phyloP scores from a whole-genome alignment of 2,329 filamentous ascomycete species.

The Penicillium paneum region DNA sequence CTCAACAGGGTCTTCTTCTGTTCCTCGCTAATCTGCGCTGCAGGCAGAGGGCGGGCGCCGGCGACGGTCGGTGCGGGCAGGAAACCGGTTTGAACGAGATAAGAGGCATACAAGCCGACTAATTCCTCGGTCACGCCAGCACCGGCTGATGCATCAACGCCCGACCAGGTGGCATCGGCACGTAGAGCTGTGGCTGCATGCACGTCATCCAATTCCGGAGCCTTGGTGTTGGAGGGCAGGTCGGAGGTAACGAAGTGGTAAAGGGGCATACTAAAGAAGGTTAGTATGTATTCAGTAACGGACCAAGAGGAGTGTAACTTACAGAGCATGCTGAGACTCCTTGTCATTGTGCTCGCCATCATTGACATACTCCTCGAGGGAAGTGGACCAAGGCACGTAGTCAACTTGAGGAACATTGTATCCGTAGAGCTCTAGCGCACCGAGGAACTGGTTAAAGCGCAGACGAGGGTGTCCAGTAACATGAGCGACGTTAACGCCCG shows the following conservation, averaged over 20 bases:
- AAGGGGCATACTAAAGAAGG: constrained; percentile 57
- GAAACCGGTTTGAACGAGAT: constrained; percentile 62
- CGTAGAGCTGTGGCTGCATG: constrained; percentile 66
- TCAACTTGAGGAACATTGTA: constrained; percentile 65
- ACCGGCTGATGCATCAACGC: constrained; percentile 55
- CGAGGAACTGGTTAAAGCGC: constrained; percentile 74
- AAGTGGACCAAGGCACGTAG: constrained; percentile 66
- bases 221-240: constrained; percentile 66
- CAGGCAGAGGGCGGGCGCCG: constrained; percentile 42
- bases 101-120: constrained; percentile 63
- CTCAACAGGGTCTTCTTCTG: constrained; percentile 50
- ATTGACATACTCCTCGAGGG: constrained; percentile 66
- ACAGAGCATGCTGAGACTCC: constrained; percentile 65
- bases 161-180: constrained; percentile 59
- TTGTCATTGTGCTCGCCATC: constrained; percentile 54
- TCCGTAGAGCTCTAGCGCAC: constrained; percentile 66
- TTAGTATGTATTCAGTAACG: neutral
- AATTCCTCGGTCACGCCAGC: constrained; percentile 59
- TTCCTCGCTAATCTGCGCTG: constrained; percentile 44
- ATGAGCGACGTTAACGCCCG: constrained; percentile 63
- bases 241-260: constrained; percentile 71
- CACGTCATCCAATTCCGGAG: constrained; percentile 69
- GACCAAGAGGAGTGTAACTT: constrained; percentile 21
- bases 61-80: constrained; percentile 43
- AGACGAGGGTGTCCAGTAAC: constrained; percentile 77